Evolutionary conservation across 129 eudicot species (phyloP), one percentile per base, ranked within the genome.

Genomic region (Heracleum sosnowskyi): DNA sequence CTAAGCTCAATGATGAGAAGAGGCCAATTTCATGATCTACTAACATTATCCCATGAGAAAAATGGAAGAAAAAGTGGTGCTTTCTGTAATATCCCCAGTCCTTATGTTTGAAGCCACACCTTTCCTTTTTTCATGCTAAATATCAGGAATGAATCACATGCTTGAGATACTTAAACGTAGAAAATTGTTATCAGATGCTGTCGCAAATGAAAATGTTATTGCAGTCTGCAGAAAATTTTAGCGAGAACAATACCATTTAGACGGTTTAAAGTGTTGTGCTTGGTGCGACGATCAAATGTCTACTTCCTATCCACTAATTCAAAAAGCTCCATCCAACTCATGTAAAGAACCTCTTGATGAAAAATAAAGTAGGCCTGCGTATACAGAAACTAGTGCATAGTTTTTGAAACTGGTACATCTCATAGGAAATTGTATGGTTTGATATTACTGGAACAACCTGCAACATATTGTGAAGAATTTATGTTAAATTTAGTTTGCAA

Each of bases 1-100:
- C 77, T 74, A 74, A 12, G 37, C 47, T 73, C 77, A 44, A 15
- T 73, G 77, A 73, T 73, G 76, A 73, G 53, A 35, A 33, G 77
- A 73, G 36, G 31, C 26, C 60, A 39, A 24, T 10, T 39, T 39
- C 44, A 24, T 69, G 46, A 81, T 69, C 55, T 78, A 74, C 28
- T 60, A 64, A 36, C 71, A 47, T 34, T 78, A 36, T 36, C 76
- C 81, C 69, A 45, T 20, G 40, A 35, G 44, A 31, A 41, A 41
- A 28, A 41, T 40, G 22, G 7, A 53, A 57, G 24, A 41, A 26
- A 2, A 10, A 5, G 20, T 11, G n/a, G 20, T 40, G 68, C 62
- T 60, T 74, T 62, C 66, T 73, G 42, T 37, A 77, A 60, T 76
- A 75, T 41, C 42, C 55, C 60, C 75, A 75, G 16, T 28, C 57